Evolutionary conservation across 805 yeast species (phyloP).

Genomic region (Saturnispora serradocipensis): DNA sequence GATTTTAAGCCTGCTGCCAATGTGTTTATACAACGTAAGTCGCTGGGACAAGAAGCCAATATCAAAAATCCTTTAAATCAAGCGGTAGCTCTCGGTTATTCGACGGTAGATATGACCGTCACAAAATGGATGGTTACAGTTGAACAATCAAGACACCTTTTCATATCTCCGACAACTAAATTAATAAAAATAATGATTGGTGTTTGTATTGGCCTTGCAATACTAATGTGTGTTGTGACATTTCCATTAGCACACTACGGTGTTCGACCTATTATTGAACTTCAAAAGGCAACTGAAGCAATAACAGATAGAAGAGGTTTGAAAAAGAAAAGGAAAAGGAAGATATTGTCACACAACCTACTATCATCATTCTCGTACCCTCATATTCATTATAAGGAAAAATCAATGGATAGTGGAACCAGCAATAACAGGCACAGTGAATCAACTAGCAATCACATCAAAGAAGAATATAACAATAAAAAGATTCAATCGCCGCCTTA

Average conservation of each 20-base stretch:
- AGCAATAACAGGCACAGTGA: not conserved
- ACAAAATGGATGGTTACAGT: conserved; percentile 67
- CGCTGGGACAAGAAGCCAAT: conserved; percentile 34
- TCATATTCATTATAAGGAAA: conserved; percentile 7
- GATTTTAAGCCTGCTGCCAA: conserved; percentile 19
- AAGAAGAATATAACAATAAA: not conserved
- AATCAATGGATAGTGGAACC: not conserved
- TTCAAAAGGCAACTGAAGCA: conserved; percentile 76
- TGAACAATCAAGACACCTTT: conserved; percentile 49
- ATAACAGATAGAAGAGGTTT: conserved; percentile 38
- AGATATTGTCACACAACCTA: not conserved
- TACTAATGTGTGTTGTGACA: conserved; percentile 62
- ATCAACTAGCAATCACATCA: not conserved
- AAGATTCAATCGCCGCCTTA: not conserved
- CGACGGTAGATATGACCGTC: conserved; percentile 34
- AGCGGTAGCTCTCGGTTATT: conserved; percentile 48
- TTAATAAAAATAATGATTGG: conserved; percentile 66
- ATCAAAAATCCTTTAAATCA: conserved; percentile 29
- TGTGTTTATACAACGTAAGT: conserved; percentile 16
- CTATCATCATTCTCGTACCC: conserved; percentile 1
- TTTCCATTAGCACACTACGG: conserved; percentile 79
- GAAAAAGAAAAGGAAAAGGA: conserved; percentile 14
- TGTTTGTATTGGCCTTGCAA: conserved; percentile 71
- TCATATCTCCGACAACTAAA: conserved; percentile 52
- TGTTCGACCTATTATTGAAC: conserved; percentile 68